Conservation (phyloP, 345 rosid genomes). For the Pistacia integerrima region DNA sequence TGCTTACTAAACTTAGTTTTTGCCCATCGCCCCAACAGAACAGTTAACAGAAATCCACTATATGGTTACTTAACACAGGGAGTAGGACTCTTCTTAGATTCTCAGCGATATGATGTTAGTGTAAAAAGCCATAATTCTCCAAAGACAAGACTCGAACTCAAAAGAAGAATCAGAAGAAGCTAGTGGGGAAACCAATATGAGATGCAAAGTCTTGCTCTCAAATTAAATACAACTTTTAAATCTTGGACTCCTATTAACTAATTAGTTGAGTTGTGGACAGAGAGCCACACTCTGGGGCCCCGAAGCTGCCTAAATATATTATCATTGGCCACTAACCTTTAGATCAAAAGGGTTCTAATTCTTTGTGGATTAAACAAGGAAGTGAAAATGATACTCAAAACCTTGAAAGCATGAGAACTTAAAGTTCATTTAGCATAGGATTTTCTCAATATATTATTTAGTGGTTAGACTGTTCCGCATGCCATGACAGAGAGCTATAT, state of each 20-base stretch:
- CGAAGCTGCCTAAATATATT: constrained; percentile 11
- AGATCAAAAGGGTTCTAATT: not conserved
- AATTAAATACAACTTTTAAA: no score
- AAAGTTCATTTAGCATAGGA: not conserved
- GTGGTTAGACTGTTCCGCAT: no score
- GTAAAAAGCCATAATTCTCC: not conserved
- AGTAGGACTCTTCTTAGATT: not conserved
- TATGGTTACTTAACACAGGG: not conserved
- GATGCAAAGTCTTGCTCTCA: constrained; percentile 7
- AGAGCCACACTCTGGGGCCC: constrained; percentile 3
- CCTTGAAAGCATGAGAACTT: not conserved
- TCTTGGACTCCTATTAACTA: no score
- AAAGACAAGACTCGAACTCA: not conserved
- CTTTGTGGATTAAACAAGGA: not conserved
- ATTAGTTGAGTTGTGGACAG: not conserved
- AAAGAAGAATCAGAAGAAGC: constrained; percentile 9
- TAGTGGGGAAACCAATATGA: not conserved
- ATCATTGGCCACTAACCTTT: not conserved
- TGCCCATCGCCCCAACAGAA: not conserved
- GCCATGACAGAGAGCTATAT: not conserved
- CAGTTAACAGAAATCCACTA: not conserved
- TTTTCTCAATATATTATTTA: no score
- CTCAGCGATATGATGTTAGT: not conserved
- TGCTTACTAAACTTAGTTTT: no score
- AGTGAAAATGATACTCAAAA: not conserved